Evolutionary conservation across 176 grass and related monocot species (phyloP).

Genomic region (Carex parvula): DNA sequence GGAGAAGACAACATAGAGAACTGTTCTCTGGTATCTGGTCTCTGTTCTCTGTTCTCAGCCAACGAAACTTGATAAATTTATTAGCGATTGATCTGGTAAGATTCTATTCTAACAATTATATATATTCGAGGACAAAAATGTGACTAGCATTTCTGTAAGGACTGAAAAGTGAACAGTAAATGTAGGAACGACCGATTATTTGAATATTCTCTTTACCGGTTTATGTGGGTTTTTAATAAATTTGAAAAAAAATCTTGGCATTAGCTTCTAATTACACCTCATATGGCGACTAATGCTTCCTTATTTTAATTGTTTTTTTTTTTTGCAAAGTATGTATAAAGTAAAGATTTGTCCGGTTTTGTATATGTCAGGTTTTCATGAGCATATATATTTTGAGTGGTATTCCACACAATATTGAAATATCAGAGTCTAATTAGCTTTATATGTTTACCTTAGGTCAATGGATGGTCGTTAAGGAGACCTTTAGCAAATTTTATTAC

Average conservation of each 20-base stretch:
- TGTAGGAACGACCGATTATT: not conserved
- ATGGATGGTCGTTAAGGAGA: not conserved
- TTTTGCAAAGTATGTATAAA: not conserved
- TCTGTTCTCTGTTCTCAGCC: not conserved
- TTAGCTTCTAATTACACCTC: not conserved
- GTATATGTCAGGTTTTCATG: not conserved
- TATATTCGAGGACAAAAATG: not conserved
- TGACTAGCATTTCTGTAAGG: not conserved
- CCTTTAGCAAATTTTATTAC: not conserved
- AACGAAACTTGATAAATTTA: not conserved
- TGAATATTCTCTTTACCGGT: not conserved
- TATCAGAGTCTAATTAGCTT: not conserved
- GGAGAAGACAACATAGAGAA: not conserved
- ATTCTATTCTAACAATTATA: not conserved
- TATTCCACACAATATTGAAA: not conserved
- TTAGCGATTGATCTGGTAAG: not conserved
- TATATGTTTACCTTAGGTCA: not conserved
- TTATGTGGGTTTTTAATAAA: not conserved
- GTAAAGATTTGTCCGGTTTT: not conserved
- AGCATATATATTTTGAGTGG: conserved; percentile 3
- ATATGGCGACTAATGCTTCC: not conserved
- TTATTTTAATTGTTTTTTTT: not conserved
- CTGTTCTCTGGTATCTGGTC: not conserved
- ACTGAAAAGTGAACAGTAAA: not conserved
- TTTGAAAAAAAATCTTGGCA: not conserved